Base-by-base conservation (phyloP, 2,329 filamentous ascomycete genomes). In the Aureobasidium pullulans region DNA sequence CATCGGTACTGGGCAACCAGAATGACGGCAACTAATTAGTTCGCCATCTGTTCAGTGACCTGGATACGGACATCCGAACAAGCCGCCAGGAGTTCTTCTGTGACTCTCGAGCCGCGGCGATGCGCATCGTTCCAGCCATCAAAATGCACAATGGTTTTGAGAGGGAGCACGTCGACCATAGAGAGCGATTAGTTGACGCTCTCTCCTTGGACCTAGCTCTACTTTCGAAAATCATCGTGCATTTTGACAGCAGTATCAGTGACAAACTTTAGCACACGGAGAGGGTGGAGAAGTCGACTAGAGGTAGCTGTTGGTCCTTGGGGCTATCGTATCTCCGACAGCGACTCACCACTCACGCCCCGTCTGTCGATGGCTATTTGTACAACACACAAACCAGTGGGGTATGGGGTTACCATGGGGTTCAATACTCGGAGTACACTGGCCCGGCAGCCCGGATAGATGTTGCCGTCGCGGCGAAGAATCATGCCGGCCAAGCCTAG, bases 1-100 rank as follows among this genome's bases (percentile, higher is more conserved):
- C 23, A 56, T 56, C 52, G 52, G 52, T 56, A 56, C 40, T 46
- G 52, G 19, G 37, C 15, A 16, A 36, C 52, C 13, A 8, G 40
- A 46, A 44, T 37, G 40, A 36, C 52, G 52, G 52, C 40, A 56
- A 32, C 40, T 46, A 28, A 48, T 40, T 13, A 23, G 50, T 23
- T 23, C 23, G 50, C 50, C 42, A 16, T 9, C 15, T 37, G 19
- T 32, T 16, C 39, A 34, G 23, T 32, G 23, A 29, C 29, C 39
- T 19, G 13, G 39, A 54, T 23, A 43, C 29, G 50, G 48, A 52
- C 48, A 40, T 43, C 37, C 50, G 50, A 34, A 32, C 48, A 31
- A 19, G n/a, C 28, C 37, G n/a, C 6, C 31, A 3, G 50, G 15
- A 43, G 50, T 54, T 29, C n/a, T 13, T 19, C 23, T 10, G 28